Base-by-base conservation (phyloP, 108 stramenopile species). In the Skeletonema marinoi region DNA sequence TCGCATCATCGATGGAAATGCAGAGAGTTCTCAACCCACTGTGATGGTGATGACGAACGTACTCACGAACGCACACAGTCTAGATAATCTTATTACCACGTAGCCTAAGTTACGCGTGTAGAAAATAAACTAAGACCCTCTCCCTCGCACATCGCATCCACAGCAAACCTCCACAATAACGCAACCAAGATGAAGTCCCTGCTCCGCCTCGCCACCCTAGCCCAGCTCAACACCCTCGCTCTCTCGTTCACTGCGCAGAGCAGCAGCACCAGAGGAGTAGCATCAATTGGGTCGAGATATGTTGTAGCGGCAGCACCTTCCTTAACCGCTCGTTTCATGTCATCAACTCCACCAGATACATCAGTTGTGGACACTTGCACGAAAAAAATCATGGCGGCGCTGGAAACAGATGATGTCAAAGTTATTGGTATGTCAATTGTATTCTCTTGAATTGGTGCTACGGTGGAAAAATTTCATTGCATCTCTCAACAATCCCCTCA, bases 291-390 rank as follows among this genome's bases (percentile, higher is more conserved):
- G 2, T 25, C 54, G 25, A 56, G 54, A 25, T 25, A 46, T 46
- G 44, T 50, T 17, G 48, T 6, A 17, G 61, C 61, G 19, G 36
- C 32, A 31, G 42, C 73, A 44, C 14, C 65, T 35, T 73, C 42
- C 16, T 31, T 60, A 5, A 60, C 54, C 14, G 12, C 70, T 48
- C 56, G 30, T 10, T 54, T 48, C 19, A 59, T 56, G 33, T 59
- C 70, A 38, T 32, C 56, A 14, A n/a, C 32, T 32, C 63, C 31
- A 19, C 56, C 76, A 14, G 87, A 86, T 6, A 88, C 88, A 19
- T 83, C 90, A 39, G 80, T 95, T 66, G 94, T 95, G 19, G 90
- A 89, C 25, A 81, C 76, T 10, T 95, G 94, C 79, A 70, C 81
- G 10, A 51, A 71, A 36, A 95, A 95, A 73, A 95, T 95, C 65